Evolutionary conservation across 139 green algal genomes (phyloP).

Genomic region (Mesotaenium endlicherianum): DNA sequence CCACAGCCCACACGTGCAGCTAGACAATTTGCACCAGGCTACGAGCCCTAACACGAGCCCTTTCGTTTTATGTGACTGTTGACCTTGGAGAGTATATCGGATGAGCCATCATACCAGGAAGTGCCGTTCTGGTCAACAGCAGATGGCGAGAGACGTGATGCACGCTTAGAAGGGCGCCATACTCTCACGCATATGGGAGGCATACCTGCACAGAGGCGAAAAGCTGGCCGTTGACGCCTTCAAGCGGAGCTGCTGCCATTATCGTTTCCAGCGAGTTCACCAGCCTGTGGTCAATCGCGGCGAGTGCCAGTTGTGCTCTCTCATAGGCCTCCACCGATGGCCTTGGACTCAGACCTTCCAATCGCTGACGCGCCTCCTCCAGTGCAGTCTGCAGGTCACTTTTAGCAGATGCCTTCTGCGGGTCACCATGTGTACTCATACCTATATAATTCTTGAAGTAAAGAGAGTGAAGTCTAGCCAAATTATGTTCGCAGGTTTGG

Average conservation of each 20-base stretch:
- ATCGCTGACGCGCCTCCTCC: not conserved
- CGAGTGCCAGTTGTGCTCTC: not conserved
- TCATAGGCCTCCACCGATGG: not conserved
- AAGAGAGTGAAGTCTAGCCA: no score
- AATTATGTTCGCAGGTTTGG: no score
- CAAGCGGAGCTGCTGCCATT: not conserved
- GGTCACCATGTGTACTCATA: no score
- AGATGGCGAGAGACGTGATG: not conserved
- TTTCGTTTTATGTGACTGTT: not conserved
- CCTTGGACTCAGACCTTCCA: not conserved
- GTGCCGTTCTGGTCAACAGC: no score
- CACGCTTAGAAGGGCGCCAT: not conserved
- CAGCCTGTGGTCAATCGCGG: slow-evolving; percentile 7
- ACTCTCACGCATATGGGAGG: not conserved
- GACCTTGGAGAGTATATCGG: not conserved
- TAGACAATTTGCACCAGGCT: no score
- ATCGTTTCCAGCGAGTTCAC: not conserved
- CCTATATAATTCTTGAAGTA: no score
- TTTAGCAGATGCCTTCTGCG: no score
- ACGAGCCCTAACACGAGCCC: no score
- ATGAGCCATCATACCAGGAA: not conserved
- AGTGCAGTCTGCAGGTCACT: not conserved
- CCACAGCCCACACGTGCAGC: no score
- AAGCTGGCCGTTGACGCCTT: not conserved
- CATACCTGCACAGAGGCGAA: not conserved